Conservation (phyloP, 192 early-diverging fungal species). For the Coemansia sp. region DNA sequence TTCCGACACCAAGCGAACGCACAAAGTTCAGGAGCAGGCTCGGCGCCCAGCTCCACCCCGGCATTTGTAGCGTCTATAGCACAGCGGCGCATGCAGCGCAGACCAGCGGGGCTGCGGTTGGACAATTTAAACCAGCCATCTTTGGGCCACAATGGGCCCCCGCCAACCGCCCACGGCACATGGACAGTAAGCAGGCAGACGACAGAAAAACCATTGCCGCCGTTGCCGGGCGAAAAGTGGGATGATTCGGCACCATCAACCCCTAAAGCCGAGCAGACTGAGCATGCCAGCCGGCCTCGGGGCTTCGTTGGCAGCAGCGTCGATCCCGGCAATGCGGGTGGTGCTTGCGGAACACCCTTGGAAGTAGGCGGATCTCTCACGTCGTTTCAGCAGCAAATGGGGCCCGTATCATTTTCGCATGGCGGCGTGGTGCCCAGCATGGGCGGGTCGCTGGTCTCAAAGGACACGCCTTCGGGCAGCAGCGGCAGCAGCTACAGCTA, state of each 20-base stretch:
- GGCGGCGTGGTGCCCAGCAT: not conserved
- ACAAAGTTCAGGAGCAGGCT: not conserved
- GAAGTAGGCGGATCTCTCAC: constrained; percentile 14
- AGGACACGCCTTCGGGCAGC: not conserved
- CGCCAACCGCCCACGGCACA: constrained; percentile 30
- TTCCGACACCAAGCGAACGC: not conserved
- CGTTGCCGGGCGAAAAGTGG: not conserved
- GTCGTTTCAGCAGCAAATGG: constrained; percentile 13
- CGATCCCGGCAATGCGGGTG: not conserved
- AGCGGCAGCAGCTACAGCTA: not conserved
- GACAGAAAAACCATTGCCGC: not conserved
- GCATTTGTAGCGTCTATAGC: constrained; percentile 26
- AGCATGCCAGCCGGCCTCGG: not conserved
- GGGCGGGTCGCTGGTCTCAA: not conserved
- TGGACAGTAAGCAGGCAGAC: constrained; percentile 19
- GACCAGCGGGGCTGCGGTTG: constrained; percentile 41
- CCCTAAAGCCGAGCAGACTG: not conserved
- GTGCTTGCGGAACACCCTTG: constrained; percentile 9
- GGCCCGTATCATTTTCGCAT: constrained; percentile 4
- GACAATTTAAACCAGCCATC: not conserved
- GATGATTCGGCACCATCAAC: constrained; percentile 13
- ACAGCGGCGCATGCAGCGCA: constrained; percentile 37
- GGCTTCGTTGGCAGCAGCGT: constrained; percentile 5
- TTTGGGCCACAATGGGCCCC: constrained; percentile 15
- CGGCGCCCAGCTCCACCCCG: not conserved